Conservation (phyloP, 345 rosid species). For the Sonneratia caseolaris region DNA sequence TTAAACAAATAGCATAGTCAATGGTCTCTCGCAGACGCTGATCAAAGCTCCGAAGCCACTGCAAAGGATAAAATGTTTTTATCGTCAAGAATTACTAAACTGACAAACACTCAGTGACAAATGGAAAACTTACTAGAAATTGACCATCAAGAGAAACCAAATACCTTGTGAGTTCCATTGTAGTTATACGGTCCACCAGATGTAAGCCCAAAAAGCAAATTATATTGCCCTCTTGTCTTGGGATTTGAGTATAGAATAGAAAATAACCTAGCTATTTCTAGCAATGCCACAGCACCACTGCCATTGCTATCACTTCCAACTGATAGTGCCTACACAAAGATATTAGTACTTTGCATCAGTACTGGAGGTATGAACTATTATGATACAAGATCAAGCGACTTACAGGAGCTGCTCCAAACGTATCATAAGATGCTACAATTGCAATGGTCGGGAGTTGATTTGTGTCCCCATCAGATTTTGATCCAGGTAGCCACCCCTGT, state of each 20-base stretch:
- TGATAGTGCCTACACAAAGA: conserved; percentile 66
- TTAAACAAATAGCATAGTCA: conserved; percentile 96
- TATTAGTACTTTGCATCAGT: conserved; percentile 8
- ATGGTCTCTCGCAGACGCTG: conserved; percentile 93
- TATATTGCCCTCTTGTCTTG: conserved; percentile 89
- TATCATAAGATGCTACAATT: conserved; percentile 89
- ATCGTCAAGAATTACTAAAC: conserved; percentile 6
- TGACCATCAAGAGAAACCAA: conserved; percentile 11
- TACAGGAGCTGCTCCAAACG: conserved; percentile 97
- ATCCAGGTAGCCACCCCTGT: conserved; percentile 96
- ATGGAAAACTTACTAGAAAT: neutral
- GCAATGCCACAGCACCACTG: conserved; percentile 89
- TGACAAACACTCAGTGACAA: neutral
- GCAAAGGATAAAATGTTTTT: conserved; percentile 17
- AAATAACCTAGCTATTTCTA: conserved; percentile 91
- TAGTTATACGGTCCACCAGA: conserved; percentile 98
- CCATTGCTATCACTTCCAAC: conserved; percentile 97
- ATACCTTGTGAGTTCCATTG: conserved; percentile 93
- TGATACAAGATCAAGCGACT: conserved; percentile 17
- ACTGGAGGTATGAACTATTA: neutral
- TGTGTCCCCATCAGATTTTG: conserved; percentile 77
- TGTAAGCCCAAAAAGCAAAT: conserved; percentile 85
- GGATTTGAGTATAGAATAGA: conserved; percentile 88
- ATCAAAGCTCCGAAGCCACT: conserved; percentile 98
- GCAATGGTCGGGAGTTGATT: conserved; percentile 93